These are phyloP conservation scores for Krasilnikovozyma curviuscula DNA, from an alignment of 768 basidiomycete genomes.

Conservation along the genomic window DNA sequence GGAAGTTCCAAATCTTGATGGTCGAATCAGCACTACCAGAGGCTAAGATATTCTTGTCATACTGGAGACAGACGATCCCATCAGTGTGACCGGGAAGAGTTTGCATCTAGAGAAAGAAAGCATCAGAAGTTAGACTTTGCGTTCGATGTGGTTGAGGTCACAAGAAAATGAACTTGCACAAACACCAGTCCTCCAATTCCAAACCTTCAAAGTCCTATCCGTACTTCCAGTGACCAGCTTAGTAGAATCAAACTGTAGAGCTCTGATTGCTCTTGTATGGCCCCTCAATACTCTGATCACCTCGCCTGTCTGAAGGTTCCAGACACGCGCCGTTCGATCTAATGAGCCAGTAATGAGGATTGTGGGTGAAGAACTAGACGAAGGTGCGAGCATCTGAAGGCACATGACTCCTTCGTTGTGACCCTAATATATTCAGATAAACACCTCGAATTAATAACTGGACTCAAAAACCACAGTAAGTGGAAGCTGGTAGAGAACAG, in stretches of 20 bases:
- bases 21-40: conserved; percentile 88
- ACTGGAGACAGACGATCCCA: conserved; percentile 76
- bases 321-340: conserved; percentile 80
- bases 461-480: neutral
- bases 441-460: too few species aligned
- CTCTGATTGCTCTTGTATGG: conserved; percentile 76
- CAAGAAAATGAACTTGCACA: conserved; percentile 27
- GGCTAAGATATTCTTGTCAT: conserved; percentile 75
- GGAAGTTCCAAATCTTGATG: conserved; percentile 61
- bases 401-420: conserved; percentile 96
- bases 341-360: conserved; percentile 93
- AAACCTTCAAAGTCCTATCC: conserved; percentile 87
- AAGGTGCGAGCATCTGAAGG: conserved; percentile 37
- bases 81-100: conserved; percentile 78
- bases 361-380: neutral
- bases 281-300: conserved; percentile 68
- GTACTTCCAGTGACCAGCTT: conserved; percentile 91
- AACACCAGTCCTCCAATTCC: conserved; percentile 82
- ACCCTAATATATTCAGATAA: conserved; percentile 32
- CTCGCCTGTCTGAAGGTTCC: conserved; percentile 85
- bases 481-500: neutral
- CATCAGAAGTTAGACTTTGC: too few species aligned
- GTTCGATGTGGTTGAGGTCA: too few species aligned
- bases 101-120: conserved; percentile 31
- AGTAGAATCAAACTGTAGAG: conserved; percentile 84